Conservation (phyloP, 495 filamentous ascomycete species). For the Penicillium maclennaniae region DNA sequence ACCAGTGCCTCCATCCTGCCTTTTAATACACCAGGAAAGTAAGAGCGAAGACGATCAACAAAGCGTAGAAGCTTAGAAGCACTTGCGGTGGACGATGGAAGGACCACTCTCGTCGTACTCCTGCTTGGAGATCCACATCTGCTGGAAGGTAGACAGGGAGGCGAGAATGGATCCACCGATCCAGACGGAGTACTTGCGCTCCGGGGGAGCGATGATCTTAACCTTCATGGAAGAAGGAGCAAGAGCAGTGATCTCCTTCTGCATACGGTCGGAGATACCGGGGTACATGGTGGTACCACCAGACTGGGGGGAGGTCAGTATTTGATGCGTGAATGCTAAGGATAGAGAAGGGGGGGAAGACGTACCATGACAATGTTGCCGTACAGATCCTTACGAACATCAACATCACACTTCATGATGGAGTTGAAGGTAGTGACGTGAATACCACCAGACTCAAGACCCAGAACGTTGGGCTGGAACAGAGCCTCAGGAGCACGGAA, state of each 20-base stretch:
- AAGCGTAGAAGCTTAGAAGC: constrained; percentile 75
- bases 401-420: constrained; percentile 99
- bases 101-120: constrained; percentile 99
- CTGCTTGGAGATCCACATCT: constrained; percentile 99
- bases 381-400: constrained; percentile 98
- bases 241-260: constrained; percentile 99
- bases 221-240: constrained; percentile 92
- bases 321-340: neutral
- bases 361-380: constrained; percentile 99
- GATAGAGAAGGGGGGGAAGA: constrained; percentile 16
- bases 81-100: constrained; percentile 99
- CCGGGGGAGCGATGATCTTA: constrained; percentile 74
- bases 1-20: constrained; percentile 42
- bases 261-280: constrained; percentile 99
- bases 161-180: constrained; percentile 99
- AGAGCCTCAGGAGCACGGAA: constrained; percentile 99
- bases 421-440: constrained; percentile 99
- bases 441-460: constrained; percentile 97
- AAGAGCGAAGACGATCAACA: constrained; percentile 42
- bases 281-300: constrained; percentile 99
- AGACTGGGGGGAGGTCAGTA: constrained; percentile 55
- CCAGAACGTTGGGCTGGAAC: constrained; percentile 97
- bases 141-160: constrained; percentile 99
- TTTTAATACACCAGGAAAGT: constrained; percentile 51
- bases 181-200: constrained; percentile 93